These are phyloP conservation scores for Botrytis sinoallii DNA, from an alignment of 2,329 filamentous ascomycete genomes.

Conservation along the genomic window DNA sequence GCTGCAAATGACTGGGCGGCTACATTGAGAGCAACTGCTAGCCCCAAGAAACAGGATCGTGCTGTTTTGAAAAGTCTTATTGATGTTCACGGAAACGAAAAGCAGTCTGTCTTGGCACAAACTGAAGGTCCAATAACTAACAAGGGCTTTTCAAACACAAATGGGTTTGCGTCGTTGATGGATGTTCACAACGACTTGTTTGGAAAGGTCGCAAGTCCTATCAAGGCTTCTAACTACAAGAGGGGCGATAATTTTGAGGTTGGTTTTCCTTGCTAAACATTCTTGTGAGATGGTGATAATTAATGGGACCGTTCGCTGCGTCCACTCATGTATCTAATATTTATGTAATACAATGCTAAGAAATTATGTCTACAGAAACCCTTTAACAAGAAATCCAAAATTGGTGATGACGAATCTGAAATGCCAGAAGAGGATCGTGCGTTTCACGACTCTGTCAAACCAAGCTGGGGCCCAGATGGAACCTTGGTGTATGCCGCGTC, in stretches of 20 bases:
- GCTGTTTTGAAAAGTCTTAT: slow-evolving; percentile 59
- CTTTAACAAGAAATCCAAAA: slow-evolving; percentile 75
- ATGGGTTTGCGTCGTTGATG: slow-evolving; percentile 81
- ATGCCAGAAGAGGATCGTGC: slow-evolving; percentile 61
- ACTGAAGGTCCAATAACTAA: slow-evolving; percentile 40
- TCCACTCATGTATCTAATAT: slow-evolving; percentile 39
- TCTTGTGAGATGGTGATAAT: slow-evolving; percentile 15
- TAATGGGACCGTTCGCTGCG: slow-evolving; percentile 35
- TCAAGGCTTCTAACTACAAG: slow-evolving; percentile 52
- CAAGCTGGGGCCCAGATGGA: slow-evolving; percentile 74
- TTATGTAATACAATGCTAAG: slow-evolving; percentile 46
- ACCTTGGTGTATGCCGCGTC: slow-evolving; percentile 63
- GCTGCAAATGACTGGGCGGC: slow-evolving; percentile 84
- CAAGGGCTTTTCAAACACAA: slow-evolving; percentile 41
- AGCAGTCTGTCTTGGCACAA: slow-evolving; percentile 52
- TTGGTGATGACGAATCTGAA: slow-evolving; percentile 57
- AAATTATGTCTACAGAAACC: slow-evolving; percentile 66
- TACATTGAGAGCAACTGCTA: slow-evolving; percentile 90
- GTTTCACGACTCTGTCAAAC: slow-evolving; percentile 73
- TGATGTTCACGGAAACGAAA: slow-evolving; percentile 33
- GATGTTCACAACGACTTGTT: slow-evolving; percentile 96
- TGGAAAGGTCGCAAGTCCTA: slow-evolving; percentile 63
- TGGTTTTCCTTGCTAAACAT: slow-evolving; percentile 54
- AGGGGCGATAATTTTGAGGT: slow-evolving; percentile 82
- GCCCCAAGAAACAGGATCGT: slow-evolving; percentile 88